Percentiles rank a stretch among this genome's conserved stretches.
Evolutionary conservation across 805 yeast genomes (phyloP).

Genomic region (Saturnispora ahearnii): DNA sequence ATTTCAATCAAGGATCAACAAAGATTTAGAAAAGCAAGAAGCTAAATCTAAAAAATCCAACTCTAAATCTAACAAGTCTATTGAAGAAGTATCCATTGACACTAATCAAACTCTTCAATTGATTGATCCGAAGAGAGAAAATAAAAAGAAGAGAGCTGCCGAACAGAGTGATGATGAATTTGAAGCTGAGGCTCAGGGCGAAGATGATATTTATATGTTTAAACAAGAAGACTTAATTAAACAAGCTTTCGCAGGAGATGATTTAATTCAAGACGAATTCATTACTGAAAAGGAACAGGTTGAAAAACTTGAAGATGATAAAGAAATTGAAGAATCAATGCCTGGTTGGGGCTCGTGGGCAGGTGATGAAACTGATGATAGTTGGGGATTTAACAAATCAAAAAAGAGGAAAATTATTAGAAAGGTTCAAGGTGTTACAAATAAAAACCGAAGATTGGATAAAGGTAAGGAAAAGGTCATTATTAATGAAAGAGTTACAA

Average conservation of each 20-base stretch:
- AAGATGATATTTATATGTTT: conserved; percentile 44
- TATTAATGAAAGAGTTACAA: conserved; percentile 78
- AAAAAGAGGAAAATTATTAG: conserved; percentile 57
- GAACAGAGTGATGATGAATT: conserved; percentile 25
- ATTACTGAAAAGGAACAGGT: conserved; percentile 63
- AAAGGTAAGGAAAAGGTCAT: conserved; percentile 71
- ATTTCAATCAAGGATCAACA: conserved; percentile 35
- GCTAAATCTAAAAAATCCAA: conserved; percentile 28
- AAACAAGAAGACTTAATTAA: conserved; percentile 74
- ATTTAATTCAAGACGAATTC: conserved; percentile 69
- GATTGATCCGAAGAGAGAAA: conserved; percentile 32
- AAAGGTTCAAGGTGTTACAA: conserved; percentile 68
- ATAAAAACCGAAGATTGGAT: conserved; percentile 67
- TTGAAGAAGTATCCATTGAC: conserved; percentile 34
- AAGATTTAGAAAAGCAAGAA: conserved; percentile 19
- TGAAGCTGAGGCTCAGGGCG: conserved; percentile 38
- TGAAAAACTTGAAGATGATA: conserved; percentile 70
- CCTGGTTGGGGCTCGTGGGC: conserved; percentile 99
- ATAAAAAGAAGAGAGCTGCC: background rate
- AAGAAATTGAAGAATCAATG: conserved; percentile 67
- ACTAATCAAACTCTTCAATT: conserved; percentile 47
- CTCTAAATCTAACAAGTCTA: conserved; percentile 4
- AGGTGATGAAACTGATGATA: conserved; percentile 36
- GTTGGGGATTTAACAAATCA: conserved; percentile 23
- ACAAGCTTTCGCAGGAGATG: conserved; percentile 96